These are phyloP conservation scores for Penicillium paradoxum DNA, from an alignment of 495 filamentous ascomycete genomes.

Conservation along the genomic window DNA sequence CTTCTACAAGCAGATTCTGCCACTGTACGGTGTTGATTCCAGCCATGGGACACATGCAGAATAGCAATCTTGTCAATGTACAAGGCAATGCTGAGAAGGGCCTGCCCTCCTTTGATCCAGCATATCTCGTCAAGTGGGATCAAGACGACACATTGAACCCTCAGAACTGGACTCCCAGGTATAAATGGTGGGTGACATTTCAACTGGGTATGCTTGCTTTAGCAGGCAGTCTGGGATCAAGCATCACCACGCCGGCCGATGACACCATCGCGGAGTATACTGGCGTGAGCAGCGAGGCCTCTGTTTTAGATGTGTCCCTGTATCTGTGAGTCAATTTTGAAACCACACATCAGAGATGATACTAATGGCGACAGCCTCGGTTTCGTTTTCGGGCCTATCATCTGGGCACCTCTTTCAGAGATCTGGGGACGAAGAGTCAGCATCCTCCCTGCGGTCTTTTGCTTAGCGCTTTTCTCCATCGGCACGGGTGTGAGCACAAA, in stretches of 20 bases:
- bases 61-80: background rate
- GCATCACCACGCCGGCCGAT: conserved; percentile 47
- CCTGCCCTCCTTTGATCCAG: background rate
- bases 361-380: conserved; percentile 11
- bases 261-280: conserved; percentile 32
- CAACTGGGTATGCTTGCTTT: conserved; percentile 48
- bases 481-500: conserved; percentile 36
- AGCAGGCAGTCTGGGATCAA: conserved; percentile 44
- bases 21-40: background rate
- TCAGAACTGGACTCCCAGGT: conserved; percentile 38
- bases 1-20: background rate
- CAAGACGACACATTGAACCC: conserved; percentile 32
- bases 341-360: background rate
- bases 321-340: background rate
- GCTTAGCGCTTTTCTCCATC: conserved; percentile 40
- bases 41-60: background rate
- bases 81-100: background rate
- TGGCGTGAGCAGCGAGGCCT: conserved; percentile 32
- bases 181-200: conserved; percentile 48
- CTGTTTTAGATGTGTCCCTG: background rate
- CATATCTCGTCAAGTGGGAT: conserved; percentile 9
- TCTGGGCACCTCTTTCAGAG: conserved; percentile 29
- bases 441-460: conserved; percentile 45
- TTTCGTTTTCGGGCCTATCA: conserved; percentile 38
- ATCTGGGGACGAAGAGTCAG: conserved; percentile 35